A percentile compares a stretch with the other conserved stretches of the same genome.
phyloP scores from a whole-genome alignment of 2,329 filamentous ascomycete species.

The Phaeoacremonium minimum region DNA sequence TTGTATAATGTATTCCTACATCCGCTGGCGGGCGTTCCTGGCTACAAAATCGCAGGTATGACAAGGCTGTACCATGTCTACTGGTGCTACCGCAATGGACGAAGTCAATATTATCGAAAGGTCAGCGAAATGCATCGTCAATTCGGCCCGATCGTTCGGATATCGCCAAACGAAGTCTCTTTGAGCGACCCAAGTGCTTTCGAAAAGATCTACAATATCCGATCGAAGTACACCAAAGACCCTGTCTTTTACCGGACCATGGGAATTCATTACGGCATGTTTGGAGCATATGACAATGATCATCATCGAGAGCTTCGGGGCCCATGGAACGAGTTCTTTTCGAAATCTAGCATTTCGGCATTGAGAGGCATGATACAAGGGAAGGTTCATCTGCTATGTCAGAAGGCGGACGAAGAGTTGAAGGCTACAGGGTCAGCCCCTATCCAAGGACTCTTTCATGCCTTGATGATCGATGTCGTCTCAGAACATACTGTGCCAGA shows the following conservation, averaged over 20 bases:
- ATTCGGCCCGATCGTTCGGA: neutral
- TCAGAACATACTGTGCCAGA: neutral
- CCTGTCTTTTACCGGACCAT: neutral
- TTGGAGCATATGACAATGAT: neutral
- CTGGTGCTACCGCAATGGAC: neutral
- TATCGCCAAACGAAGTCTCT: neutral
- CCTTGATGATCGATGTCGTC: neutral
- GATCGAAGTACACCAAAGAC: neutral
- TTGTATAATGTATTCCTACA: slow-evolving; percentile 1
- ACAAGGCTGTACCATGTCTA: slow-evolving; percentile 1
- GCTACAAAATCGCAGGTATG: neutral
- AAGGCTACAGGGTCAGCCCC: neutral
- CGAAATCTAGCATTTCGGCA: neutral
- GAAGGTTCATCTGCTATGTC: too few species aligned
- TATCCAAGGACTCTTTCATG: neutral
- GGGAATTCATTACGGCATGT: neutral
- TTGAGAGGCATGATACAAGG: too few species aligned
- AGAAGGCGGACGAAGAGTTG: neutral
- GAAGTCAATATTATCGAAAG: neutral
- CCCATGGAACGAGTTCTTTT: neutral
- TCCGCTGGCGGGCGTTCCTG: slow-evolving; percentile 1
- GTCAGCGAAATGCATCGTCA: neutral
- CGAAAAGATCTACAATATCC: neutral
- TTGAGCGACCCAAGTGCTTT: neutral
- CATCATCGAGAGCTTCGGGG: neutral